A percentile compares a stretch with the other conserved stretches of the same genome.
Conservation (phyloP, 2,329 filamentous ascomycete species). For the Aspergillus oerlinghausenensis region DNA sequence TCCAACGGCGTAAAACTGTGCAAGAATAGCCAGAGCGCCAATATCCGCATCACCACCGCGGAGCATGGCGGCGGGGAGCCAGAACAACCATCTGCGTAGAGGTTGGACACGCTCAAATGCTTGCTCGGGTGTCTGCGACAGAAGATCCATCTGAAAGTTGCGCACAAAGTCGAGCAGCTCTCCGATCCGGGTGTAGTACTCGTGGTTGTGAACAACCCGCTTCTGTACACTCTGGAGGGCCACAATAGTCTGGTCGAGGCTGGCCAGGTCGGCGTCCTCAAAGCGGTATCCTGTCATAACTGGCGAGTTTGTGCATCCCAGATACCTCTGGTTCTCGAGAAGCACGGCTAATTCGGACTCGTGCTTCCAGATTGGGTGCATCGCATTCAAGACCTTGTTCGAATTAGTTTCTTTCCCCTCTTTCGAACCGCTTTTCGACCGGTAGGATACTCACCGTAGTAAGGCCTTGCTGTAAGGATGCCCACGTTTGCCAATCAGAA, state of each 20-base stretch:
- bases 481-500: slow-evolving; percentile 92
- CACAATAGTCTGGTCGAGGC: slow-evolving; percentile 62
- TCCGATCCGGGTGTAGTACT: slow-evolving; percentile 64
- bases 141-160: slow-evolving; percentile 65
- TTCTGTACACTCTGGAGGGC: slow-evolving; percentile 56
- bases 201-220: slow-evolving; percentile 63
- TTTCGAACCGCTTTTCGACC: no score
- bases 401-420: background rate
- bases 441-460: slow-evolving; percentile 59
- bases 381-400: slow-evolving; percentile 73
- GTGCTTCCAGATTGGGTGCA: slow-evolving; percentile 80
- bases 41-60: slow-evolving; percentile 71
- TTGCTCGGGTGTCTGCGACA: slow-evolving; percentile 67
- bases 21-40: slow-evolving; percentile 74
- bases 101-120: slow-evolving; percentile 88
- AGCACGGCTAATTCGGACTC: slow-evolving; percentile 62
- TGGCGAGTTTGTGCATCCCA: slow-evolving; percentile 32
- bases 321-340: slow-evolving; percentile 37
- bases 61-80: slow-evolving; percentile 81
- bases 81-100: slow-evolving; percentile 89
- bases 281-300: slow-evolving; percentile 30
- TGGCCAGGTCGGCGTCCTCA: slow-evolving; percentile 63
- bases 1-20: slow-evolving; percentile 86
- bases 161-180: slow-evolving; percentile 70
- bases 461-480: slow-evolving; percentile 84